Evolutionary conservation across 2,329 filamentous ascomycete genomes (phyloP).

Genomic region (Colletotrichum orchidophilum): DNA sequence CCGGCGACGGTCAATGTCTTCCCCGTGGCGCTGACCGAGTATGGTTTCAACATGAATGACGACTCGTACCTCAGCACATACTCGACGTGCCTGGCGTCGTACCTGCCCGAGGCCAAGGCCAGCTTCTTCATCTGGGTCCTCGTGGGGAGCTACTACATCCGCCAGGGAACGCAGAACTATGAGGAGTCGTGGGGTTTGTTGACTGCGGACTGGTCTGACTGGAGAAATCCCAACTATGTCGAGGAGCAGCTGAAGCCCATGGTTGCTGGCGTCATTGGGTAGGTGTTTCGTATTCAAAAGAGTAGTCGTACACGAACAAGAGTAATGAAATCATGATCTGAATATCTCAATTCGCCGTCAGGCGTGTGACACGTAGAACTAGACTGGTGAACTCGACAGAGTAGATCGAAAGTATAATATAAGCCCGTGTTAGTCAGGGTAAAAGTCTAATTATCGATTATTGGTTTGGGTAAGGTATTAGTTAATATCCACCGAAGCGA

Average conservation of each 20-base stretch:
- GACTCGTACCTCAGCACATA: constrained; percentile 59
- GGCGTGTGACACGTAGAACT: neutral
- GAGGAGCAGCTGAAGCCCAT: constrained; percentile 51
- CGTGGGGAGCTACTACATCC: constrained; percentile 66
- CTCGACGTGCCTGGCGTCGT: constrained; percentile 59
- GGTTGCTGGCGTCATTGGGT: constrained; percentile 44
- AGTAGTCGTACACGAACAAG: neutral
- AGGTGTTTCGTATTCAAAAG: neutral
- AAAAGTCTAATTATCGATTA: neutral
- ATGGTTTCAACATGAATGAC: constrained; percentile 61
- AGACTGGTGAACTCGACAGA: neutral
- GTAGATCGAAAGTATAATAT: too few relatives aligned
- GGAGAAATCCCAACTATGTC: constrained; percentile 56
- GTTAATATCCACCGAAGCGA: too few relatives aligned
- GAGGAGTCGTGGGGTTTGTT: constrained; percentile 68
- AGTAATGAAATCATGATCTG: neutral
- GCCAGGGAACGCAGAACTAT: constrained; percentile 60
- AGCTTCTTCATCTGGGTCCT: constrained; percentile 70
- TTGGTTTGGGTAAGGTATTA: too few relatives aligned
- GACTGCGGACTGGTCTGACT: constrained; percentile 62
- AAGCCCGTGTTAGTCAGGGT: neutral
- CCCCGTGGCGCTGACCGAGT: constrained; percentile 60
- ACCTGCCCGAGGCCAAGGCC: constrained; percentile 56
- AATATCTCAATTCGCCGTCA: neutral
- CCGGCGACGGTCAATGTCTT: constrained; percentile 47